Evolutionary conservation across 2,329 filamentous ascomycete genomes (phyloP), one percentile per base, ranked within the genome.

Genomic region (Ascochyta clinopodiicola): DNA sequence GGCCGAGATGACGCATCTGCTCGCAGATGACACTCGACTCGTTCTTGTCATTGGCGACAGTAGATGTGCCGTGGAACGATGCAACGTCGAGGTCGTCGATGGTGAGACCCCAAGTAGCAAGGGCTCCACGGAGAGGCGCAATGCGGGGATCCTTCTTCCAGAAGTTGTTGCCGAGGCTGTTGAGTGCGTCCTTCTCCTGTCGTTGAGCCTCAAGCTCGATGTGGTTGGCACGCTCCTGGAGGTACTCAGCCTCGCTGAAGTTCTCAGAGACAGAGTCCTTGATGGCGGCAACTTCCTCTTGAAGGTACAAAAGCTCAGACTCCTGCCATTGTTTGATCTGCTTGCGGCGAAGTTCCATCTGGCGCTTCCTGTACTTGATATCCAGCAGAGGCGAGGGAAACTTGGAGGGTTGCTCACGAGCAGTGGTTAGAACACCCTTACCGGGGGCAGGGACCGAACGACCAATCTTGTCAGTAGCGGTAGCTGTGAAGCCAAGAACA

Each of bases 31-130:
- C 95, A 49, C 93, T 93, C 17, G 95, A 98, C 78, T 99, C 95
- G 79, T 99, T 99, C 88, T 98, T 98, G 83, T 99, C 95, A 78
- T 99, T 99, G 67, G 95, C 95, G 74, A 96, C 92, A 63, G 95
- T 99, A 1, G 95, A 98, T 36, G 95, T 99, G 71, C 95, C 95
- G 82, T 99, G 95, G 91, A 98, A 98, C 13, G 95, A 98, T 15
- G 95, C 94, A 61, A 99, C 92, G 67, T 84, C 90, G 32, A 99
- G 87, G 70, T 99, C 95, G 72, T 99, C 95, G 63, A 99, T 91
- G 12, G 95, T 98, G 51, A 99, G 88, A 74, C 94, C 95, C 95
- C 95, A 99, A 10, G 94, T 98, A 44, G 95, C 96, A 61, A 99
- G 86, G 55, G 95, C 92, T 79, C 95, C 95, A 75, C 95, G 93